Base-by-base conservation (phyloP, 139 green algal species). In the Chlorella sp. region DNA sequence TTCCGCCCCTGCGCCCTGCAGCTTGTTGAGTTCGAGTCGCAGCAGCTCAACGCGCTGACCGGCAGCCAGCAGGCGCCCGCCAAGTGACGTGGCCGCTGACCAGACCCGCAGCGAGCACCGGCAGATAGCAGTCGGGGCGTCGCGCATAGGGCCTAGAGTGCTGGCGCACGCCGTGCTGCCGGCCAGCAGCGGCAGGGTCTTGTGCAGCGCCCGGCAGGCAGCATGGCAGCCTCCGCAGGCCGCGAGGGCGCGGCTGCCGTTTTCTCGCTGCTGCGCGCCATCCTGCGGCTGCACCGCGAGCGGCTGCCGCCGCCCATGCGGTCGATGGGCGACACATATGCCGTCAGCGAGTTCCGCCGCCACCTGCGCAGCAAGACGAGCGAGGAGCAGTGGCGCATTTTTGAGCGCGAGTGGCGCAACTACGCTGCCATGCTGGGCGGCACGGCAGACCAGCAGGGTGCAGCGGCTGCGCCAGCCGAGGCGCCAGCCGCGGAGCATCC, bases 261-360 rank as follows among this genome's bases (percentile, higher is more conserved):
- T 9, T 83, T 90, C 32, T 41, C 68, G 22, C 86, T 98, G 0
- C 96, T 93, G 72, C 84, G 93, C 17, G n/a, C 81, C 36, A 87
- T 98, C 9, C 62, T 97, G 69, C 91, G 94, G 26, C 40, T 92
- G 28, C 94, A 98, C 80, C 76, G 86, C 0, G 62, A 86, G 2
- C 85, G 83, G 65, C 87, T 98, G 51, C 94, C 95, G 11, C 76
- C 85, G 19, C 93, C 91, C 2, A 86, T 98, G 89, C 89, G 91
- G 8, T 40, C 60, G 3, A 75, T 98, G 56, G 95, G 95, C 1
- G 92, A 97, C 73, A 78, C 68, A 7, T 96, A 96, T 38, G 89
- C 85, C 0, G 64, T 81, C 0, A 83, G 91, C 5, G 95, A 98
- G 89, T 96, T 97, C 48, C 36, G 84, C 7, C 75, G 64, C 19